Evolutionary conservation across 1,139 yeast species (phyloP).

Genomic region (Saccharomyces hybrid): DNA sequence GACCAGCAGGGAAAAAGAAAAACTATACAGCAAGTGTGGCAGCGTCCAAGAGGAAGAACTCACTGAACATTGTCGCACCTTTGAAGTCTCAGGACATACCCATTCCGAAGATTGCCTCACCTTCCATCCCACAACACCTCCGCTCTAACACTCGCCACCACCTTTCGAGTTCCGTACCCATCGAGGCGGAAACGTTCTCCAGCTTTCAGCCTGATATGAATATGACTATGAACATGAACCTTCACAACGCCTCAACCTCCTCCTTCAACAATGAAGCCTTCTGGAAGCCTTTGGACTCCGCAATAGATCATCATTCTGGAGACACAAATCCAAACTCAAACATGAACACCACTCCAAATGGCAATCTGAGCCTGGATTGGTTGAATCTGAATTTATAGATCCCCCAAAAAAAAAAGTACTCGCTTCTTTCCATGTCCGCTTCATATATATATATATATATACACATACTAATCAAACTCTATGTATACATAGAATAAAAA

Average conservation of each 20-base stretch:
- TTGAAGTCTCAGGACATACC: not conserved
- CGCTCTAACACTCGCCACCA: not conserved
- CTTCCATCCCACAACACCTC: not conserved
- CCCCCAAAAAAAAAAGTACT: not conserved
- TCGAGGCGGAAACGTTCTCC: not conserved
- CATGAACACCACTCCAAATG: not conserved
- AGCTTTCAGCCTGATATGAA: not conserved
- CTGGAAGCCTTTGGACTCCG: not conserved
- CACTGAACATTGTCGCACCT: not conserved
- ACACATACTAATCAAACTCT: not conserved
- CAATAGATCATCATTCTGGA: not conserved
- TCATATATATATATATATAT: not conserved
- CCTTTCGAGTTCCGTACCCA: not conserved
- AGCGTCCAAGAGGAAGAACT: not conserved
- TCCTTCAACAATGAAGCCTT: not conserved
- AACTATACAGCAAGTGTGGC: not conserved
- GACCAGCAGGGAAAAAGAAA: slow-evolving; percentile 1
- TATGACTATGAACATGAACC: not conserved
- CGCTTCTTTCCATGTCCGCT: not conserved
- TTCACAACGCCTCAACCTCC: not conserved
- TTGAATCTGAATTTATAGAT: not conserved
- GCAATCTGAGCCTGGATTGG: not conserved
- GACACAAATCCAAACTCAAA: not conserved
- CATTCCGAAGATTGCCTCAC: not conserved
- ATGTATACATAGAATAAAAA: not conserved